Percentiles rank a stretch among this genome's conserved stretches.
These are phyloP conservation scores for Stemphylium lycopersici DNA, from an alignment of 2,329 filamentous ascomycete genomes.

Conservation along the genomic window DNA sequence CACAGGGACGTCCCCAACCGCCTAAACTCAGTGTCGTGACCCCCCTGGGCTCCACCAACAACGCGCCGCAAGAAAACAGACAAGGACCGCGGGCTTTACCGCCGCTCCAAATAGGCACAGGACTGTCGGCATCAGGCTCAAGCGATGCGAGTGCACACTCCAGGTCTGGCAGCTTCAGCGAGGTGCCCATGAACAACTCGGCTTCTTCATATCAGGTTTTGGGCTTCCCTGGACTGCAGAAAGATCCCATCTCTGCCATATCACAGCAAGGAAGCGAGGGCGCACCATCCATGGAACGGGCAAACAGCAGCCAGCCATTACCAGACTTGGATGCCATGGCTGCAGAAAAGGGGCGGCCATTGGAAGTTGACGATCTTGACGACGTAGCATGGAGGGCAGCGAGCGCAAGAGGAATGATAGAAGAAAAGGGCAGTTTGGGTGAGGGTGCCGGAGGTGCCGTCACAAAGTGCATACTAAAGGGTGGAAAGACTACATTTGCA, in stretches of 20 bases:
- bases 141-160: slow-evolving; percentile 85
- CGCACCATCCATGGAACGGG: slow-evolving; percentile 74
- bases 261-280: slow-evolving; percentile 77
- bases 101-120: slow-evolving; percentile 60
- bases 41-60: slow-evolving; percentile 76
- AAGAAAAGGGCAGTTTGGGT: slow-evolving; percentile 86
- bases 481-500: slow-evolving; percentile 92
- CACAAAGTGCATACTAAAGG: slow-evolving; percentile 85
- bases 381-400: slow-evolving; percentile 95
- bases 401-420: slow-evolving; percentile 83
- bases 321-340: slow-evolving; percentile 80
- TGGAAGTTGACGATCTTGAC: slow-evolving; percentile 93
- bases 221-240: slow-evolving; percentile 76
- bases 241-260: slow-evolving; percentile 86
- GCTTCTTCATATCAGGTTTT: slow-evolving; percentile 80
- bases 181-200: slow-evolving; percentile 78
- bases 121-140: slow-evolving; percentile 71
- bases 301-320: slow-evolving; percentile 78
- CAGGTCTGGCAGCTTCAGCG: slow-evolving; percentile 82
- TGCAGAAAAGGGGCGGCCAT: slow-evolving; percentile 78
- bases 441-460: slow-evolving; percentile 97
- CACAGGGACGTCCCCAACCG: slow-evolving; percentile 63
- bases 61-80: slow-evolving; percentile 72
- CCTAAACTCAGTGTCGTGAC: slow-evolving; percentile 87
- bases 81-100: slow-evolving; percentile 59